Conservation (phyloP, 1,284 basidiomycete species). For the Vanrija humicola region DNA sequence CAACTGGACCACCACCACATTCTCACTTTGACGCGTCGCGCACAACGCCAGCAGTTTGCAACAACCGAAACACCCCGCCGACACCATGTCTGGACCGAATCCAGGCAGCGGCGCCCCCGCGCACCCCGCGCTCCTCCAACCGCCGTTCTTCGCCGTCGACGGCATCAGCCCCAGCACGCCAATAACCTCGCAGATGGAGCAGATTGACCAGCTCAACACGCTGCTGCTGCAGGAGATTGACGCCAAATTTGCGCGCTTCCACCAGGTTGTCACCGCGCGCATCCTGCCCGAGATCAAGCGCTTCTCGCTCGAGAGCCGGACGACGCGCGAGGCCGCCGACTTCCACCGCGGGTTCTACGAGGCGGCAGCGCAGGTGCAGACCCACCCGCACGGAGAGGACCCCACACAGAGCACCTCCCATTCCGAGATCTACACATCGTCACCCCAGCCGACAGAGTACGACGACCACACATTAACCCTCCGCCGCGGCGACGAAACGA, state of each 20-base stretch:
- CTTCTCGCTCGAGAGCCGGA: slow-evolving; percentile 78
- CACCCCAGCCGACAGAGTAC: slow-evolving; percentile 14
- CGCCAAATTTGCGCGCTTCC: slow-evolving; percentile 85
- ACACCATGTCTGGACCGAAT: not conserved
- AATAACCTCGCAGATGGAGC: slow-evolving; percentile 70
- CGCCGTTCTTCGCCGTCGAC: slow-evolving; percentile 55
- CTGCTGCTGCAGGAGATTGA: slow-evolving; percentile 77
- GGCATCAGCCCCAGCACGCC: slow-evolving; percentile 71
- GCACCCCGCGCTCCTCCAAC: slow-evolving; percentile 30
- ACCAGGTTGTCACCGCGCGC: slow-evolving; percentile 74
- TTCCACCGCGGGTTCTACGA: slow-evolving; percentile 98
- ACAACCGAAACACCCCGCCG: not conserved
- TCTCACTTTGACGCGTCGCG: too few species aligned
- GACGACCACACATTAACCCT: slow-evolving; percentile 35
- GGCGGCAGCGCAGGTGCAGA: slow-evolving; percentile 9
- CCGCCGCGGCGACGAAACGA: slow-evolving; percentile 19
- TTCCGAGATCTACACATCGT: not conserved
- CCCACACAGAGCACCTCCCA: not conserved
- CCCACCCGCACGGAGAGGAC: slow-evolving; percentile 3
- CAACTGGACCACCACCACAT: not conserved
- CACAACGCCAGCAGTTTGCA: not conserved
- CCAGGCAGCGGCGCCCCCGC: not conserved
- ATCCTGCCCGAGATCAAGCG: slow-evolving; percentile 83
- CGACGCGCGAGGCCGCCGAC: slow-evolving; percentile 83
- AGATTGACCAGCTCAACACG: slow-evolving; percentile 93